Base-by-base conservation (phyloP, 164 flowering plant genomes). In the Brasenia schreberi region DNA sequence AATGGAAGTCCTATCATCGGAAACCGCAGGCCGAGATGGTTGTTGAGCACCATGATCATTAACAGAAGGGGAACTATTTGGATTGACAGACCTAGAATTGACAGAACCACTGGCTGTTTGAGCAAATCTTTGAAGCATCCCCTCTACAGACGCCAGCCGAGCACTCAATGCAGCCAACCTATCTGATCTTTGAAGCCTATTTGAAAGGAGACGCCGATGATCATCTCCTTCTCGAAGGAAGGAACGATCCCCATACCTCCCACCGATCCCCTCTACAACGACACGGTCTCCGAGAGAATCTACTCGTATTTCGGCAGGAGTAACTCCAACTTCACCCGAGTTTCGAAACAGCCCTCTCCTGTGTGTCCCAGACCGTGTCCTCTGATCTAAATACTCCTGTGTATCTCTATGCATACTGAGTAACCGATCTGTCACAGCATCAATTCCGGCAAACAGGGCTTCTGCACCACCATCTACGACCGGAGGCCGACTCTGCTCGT, bases 1-100 rank as follows among this genome's bases (percentile, higher is more conserved):
- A 59, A 67, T 70, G 52, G 80, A 77, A 67, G 73, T 68, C 66
- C 74, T 77, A 62, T 77, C 78, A 6, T 73, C 77, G 23, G 65
- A 62, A 16, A 61, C 61, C 0, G 63, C 27, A 61, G 19, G 19
- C 9, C 63, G n/a, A 0, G 63, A 16, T 7, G 19, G 9, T 7
- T 5, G 27, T 23, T 11, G 63, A 61, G 63, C 23, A 9, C 63
- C 63, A 19, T 66, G 74, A 68, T 64, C 66, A 61, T 65, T 63
- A 19, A 53, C 59, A 64, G 62, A 56, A 58, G 66, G 49, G 4
- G 68, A 6, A 42, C 43, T 63, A 42, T 17, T 76, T 43, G 69
- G 72, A 45, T 64, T 70, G 42, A 64, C 64, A 14, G 71, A 60
- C 27, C 70, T 70, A 53, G 77, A 67, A 60, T 68, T 68, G 61